A percentile compares a stretch with the other conserved stretches of the same genome.
phyloP scores from a whole-genome alignment of 2,329 filamentous ascomycete genomes.

The Trichoderma sp. region DNA sequence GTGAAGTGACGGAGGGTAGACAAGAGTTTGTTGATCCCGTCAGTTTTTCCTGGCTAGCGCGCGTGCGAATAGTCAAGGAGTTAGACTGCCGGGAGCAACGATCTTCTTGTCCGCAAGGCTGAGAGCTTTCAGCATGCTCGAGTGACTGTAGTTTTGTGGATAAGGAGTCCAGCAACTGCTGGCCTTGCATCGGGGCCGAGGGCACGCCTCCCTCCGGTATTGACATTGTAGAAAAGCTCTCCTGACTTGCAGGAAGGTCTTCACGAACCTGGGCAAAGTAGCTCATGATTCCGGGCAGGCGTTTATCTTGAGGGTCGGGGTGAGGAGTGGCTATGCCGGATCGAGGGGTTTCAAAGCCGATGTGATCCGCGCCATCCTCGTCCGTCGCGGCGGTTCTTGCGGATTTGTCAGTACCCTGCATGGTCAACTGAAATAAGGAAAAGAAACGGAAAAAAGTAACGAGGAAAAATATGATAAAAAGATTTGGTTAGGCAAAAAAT shows the following conservation, averaged over 20 bases:
- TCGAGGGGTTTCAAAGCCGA: constrained; percentile 82
- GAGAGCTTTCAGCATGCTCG: constrained; percentile 29
- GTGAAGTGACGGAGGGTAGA: constrained; percentile 51
- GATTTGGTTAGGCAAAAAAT: constrained; percentile 23
- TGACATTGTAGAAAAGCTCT: constrained; percentile 39
- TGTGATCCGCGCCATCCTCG: constrained; percentile 72
- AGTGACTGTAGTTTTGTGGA: constrained; percentile 33
- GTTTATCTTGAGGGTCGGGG: constrained; percentile 91
- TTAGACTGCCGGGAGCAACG: constrained; percentile 14
- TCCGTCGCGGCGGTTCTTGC: constrained; percentile 58
- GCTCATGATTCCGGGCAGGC: constrained; percentile 91
- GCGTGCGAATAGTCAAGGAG: constrained; percentile 10
- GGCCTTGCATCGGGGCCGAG: constrained; percentile 25
- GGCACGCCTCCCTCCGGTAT: constrained; percentile 36
- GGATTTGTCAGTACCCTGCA: constrained; percentile 53
- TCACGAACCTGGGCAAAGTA: constrained; percentile 99
- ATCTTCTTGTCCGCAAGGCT: constrained; percentile 26
- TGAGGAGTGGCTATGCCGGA: constrained; percentile 91
- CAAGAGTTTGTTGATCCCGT: constrained; percentile 42
- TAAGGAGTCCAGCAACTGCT: constrained; percentile 30
- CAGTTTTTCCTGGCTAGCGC: constrained; percentile 14
- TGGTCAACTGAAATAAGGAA: constrained; percentile 32
- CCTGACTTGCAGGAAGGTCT: constrained; percentile 60
- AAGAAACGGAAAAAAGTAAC: constrained; percentile 21
- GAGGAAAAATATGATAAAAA: constrained; percentile 27